Conservation (phyloP, 495 filamentous ascomycete species). For the Penicillium nucicola region DNA sequence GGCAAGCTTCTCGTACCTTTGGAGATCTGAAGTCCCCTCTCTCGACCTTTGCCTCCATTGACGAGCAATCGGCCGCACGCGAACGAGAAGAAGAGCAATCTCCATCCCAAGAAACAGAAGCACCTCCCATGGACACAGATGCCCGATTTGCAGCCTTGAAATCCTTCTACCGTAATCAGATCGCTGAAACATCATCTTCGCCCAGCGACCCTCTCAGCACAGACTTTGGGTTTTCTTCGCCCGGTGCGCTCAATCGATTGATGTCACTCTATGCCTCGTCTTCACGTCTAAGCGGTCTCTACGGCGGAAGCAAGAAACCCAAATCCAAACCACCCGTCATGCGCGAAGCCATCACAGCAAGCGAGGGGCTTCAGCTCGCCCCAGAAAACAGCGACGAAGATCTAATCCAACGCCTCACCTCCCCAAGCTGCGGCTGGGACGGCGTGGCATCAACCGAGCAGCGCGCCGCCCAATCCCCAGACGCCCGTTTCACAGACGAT, state of each 20-base stretch:
- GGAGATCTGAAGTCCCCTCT: slow-evolving; percentile 39
- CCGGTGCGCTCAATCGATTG: slow-evolving; percentile 75
- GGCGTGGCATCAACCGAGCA: slow-evolving; percentile 51
- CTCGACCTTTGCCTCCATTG: slow-evolving; percentile 35
- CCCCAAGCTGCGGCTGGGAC: slow-evolving; percentile 50
- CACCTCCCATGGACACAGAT: slow-evolving; percentile 31
- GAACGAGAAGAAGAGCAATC: slow-evolving; percentile 11
- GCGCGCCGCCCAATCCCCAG: slow-evolving; percentile 46
- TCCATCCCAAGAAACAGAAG: slow-evolving; percentile 12
- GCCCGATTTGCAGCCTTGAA: slow-evolving; percentile 56
- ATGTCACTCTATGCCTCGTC: slow-evolving; percentile 84
- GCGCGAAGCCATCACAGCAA: slow-evolving; percentile 67
- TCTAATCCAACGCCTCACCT: slow-evolving; percentile 42
- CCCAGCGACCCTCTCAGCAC: slow-evolving; percentile 48
- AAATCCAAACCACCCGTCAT: slow-evolving; percentile 66
- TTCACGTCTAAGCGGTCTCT: slow-evolving; percentile 37
- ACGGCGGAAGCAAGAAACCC: slow-evolving; percentile 59
- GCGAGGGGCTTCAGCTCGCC: slow-evolving; percentile 64
- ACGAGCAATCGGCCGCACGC: slow-evolving; percentile 21
- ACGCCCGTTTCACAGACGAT: slow-evolving; percentile 56
- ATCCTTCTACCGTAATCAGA: slow-evolving; percentile 69
- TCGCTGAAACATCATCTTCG: slow-evolving; percentile 53
- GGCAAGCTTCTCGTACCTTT: slow-evolving; percentile 33
- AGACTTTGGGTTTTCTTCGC: slow-evolving; percentile 67
- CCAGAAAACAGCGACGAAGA: slow-evolving; percentile 47